Evolutionary conservation across 192 early-diverging fungal genomes (phyloP), one percentile per base, ranked within the genome.

Genomic region (Neocallimastix lanati): DNA sequence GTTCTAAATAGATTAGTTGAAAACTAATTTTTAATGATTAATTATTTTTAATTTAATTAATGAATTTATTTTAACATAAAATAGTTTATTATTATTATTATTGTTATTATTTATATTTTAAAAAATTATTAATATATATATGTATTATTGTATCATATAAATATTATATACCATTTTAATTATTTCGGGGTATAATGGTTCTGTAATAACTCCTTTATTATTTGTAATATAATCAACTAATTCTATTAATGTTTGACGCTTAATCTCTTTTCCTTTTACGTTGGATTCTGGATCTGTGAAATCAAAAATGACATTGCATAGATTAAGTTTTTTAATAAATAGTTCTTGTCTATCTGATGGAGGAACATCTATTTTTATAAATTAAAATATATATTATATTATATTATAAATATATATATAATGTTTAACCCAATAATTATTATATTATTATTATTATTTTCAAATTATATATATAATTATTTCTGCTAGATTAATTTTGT

Each of bases 241-340:
- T 82, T 99, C 98, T 28, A 89, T 90, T 82, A 99, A 85, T 18
- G 95, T 91, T 80, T 92, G 91, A 78, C 94, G 91, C 83, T 99
- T 99, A 80, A 98, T 94, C 80, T 99, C 96, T 81, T 99, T 99
- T 81, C 94, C 95, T 79, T 93, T 94, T 4, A 97, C 81, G 82
- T 97, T 93, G 29, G 92, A 89, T 76, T 93, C 88, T 15, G 92
- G 87, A 85, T 96, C 96, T 82, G 92, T 96, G 80, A 99, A 99
- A 83, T 99, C 98, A 82, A 98, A 99, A 25, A 98, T 87, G 13
- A 94, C 91, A 67, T 88, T 88, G 84, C 98, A 99, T 85, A 98
- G 98, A 30, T 86, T 83, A 30, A 99, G 84, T 85, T 99, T 99
- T 86, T 91, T 92, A 76, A 94, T 79, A 79, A 99, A 92, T 76